Conservation (phyloP, 352 stramenopile genomes). For the Phytophthora tentaculata region DNA sequence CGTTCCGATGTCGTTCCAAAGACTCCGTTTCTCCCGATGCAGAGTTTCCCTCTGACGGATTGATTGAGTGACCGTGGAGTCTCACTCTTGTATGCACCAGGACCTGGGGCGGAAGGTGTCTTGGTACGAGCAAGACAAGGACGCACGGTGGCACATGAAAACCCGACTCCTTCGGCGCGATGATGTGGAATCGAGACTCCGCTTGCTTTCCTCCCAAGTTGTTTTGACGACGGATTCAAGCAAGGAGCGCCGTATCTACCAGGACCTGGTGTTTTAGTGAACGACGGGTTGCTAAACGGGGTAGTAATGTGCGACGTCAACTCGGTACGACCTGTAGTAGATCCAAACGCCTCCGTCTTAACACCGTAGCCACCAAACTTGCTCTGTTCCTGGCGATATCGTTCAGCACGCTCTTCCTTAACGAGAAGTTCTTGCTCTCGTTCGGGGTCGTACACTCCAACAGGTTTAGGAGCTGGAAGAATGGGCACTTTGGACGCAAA, state of each 20-base stretch:
- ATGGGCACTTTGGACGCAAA: slow-evolving; percentile 84
- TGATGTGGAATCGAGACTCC: slow-evolving; percentile 29
- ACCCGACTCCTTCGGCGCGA: slow-evolving; percentile 60
- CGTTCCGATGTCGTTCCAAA: slow-evolving; percentile 81
- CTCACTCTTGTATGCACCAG: slow-evolving; percentile 65
- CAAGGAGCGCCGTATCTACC: slow-evolving; percentile 48
- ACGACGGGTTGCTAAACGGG: slow-evolving; percentile 64
- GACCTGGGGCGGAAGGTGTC: slow-evolving; percentile 45
- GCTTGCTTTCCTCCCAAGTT: slow-evolving; percentile 22
- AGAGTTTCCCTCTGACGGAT: slow-evolving; percentile 49
- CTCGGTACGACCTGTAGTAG: slow-evolving; percentile 59
- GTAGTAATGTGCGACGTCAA: slow-evolving; percentile 63
- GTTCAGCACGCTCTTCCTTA: slow-evolving; percentile 54
- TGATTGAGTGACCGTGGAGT: slow-evolving; percentile 68
- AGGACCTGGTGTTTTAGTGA: slow-evolving; percentile 61
- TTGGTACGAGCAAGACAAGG: slow-evolving; percentile 60
- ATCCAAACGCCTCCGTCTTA: slow-evolving; percentile 77
- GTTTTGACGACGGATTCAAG: slow-evolving; percentile 10
- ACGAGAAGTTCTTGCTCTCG: slow-evolving; percentile 64
- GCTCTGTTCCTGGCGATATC: slow-evolving; percentile 36
- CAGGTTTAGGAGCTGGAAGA: slow-evolving; percentile 49
- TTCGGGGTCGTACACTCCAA: slow-evolving; percentile 57
- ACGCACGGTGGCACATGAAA: slow-evolving; percentile 71
- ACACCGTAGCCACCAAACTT: slow-evolving; percentile 24
- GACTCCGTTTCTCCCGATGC: slow-evolving; percentile 67